These are phyloP conservation scores for Fusarium xyrophilum DNA, from an alignment of 2,329 filamentous ascomycete genomes.

Conservation along the genomic window DNA sequence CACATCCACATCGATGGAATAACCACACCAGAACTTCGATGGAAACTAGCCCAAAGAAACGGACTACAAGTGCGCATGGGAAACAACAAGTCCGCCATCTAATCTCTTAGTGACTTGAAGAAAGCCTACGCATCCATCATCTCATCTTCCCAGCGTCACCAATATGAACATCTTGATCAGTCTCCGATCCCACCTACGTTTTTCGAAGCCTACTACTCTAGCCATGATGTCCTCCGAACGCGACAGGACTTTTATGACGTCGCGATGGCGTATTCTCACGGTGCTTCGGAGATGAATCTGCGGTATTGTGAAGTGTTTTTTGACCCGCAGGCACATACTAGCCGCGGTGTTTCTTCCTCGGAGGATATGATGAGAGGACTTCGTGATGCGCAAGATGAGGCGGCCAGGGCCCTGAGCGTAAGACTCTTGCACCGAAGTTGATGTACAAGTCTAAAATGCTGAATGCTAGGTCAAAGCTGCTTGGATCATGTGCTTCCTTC, in stretches of 20 bases:
- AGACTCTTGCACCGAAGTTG: neutral
- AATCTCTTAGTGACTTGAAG: neutral
- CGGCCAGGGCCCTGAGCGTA: neutral
- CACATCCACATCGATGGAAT: neutral
- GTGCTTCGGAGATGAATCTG: neutral
- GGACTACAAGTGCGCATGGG: neutral
- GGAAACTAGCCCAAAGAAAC: neutral
- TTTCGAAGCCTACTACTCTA: neutral
- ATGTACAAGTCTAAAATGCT: neutral
- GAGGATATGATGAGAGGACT: neutral
- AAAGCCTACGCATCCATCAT: neutral
- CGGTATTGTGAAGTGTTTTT: neutral
- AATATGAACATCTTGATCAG: neutral
- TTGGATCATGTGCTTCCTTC: neutral
- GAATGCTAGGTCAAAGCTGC: neutral
- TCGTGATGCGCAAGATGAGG: neutral
- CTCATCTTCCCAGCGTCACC: neutral
- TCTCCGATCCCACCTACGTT: neutral
- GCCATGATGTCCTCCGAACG: neutral
- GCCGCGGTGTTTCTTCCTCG: neutral
- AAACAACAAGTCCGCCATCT: neutral
- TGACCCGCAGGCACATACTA: neutral
- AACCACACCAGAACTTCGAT: neutral
- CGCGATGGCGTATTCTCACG: neutral
- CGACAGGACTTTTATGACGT: neutral